These are phyloP conservation scores for Eucalyptus marginata DNA, from an alignment of 345 rosid genomes.

Conservation along the genomic window DNA sequence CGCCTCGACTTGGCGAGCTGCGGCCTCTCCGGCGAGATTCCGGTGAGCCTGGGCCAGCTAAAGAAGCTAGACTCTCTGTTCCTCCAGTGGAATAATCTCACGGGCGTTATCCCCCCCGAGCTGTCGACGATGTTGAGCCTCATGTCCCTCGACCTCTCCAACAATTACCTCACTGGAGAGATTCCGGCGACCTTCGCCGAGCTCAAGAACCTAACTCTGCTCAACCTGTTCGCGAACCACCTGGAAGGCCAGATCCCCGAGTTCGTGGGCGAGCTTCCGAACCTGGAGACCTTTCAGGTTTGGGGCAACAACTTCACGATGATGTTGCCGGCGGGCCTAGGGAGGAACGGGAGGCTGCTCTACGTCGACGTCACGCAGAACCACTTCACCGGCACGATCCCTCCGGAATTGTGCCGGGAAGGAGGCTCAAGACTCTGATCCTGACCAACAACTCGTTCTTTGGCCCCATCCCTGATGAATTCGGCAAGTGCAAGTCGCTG, in stretches of 20 bases:
- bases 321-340: constrained; percentile 54
- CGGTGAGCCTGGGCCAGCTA: constrained; percentile 42
- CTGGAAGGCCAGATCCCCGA: constrained; percentile 59
- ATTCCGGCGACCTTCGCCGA: constrained; percentile 49
- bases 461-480: constrained; percentile 58
- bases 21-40: constrained; percentile 66
- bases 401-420: constrained; percentile 57
- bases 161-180: constrained; percentile 55
- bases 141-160: constrained; percentile 67
- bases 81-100: constrained; percentile 59
- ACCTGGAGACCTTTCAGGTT: constrained; percentile 47
- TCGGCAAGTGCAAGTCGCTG: constrained; percentile 63
- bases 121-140: constrained; percentile 52
- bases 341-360: constrained; percentile 47
- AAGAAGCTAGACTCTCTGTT: constrained; percentile 49
- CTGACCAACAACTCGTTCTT: constrained; percentile 60
- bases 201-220: constrained; percentile 34
- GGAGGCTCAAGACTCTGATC: constrained; percentile 29
- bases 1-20: constrained; percentile 61
- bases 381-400: constrained; percentile 67
- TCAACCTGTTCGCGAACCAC: constrained; percentile 55
- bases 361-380: constrained; percentile 55
- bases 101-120: constrained; percentile 63
- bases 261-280: constrained; percentile 53
- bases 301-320: constrained; percentile 80